Evolutionary conservation across 352 stramenopile species (phyloP).

Genomic region (Phytopythium boreale): DNA sequence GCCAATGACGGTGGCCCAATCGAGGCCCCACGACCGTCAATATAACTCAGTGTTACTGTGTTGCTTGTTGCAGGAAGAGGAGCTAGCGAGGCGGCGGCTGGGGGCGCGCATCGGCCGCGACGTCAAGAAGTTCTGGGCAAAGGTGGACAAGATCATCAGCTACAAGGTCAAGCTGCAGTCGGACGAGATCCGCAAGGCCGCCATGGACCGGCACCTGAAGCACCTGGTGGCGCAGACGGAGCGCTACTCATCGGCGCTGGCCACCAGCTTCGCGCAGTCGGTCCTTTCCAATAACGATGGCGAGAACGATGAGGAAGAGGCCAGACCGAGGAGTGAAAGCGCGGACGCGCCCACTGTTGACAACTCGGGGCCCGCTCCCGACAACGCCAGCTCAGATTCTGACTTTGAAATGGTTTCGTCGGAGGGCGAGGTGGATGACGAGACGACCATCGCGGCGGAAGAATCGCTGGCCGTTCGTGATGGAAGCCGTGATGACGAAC

Average conservation of each 20-base stretch:
- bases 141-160: constrained; percentile 97
- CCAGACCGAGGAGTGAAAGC: constrained; percentile 7
- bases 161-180: constrained; percentile 96
- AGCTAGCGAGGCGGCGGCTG: constrained; percentile 41
- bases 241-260: constrained; percentile 90
- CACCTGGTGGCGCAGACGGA: constrained; percentile 96
- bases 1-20: background rate
- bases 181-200: constrained; percentile 77
- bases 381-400: constrained; percentile 26
- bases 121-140: constrained; percentile 95
- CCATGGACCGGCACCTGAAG: constrained; percentile 97
- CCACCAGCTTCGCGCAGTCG: constrained; percentile 46
- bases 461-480: constrained; percentile 8
- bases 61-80: constrained; percentile 12
- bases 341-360: background rate
- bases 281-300: background rate
- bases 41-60: background rate
- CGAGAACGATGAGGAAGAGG: constrained; percentile 6
- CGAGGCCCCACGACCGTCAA: background rate
- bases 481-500: constrained; percentile 33
- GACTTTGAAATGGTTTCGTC: constrained; percentile 11
- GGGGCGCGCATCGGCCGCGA: constrained; percentile 83
- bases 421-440: constrained; percentile 51
- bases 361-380: constrained; percentile 8
- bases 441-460: constrained; percentile 34